Evolutionary conservation across 331 rosid genomes (phyloP), one percentile per base, ranked within the genome.

Genomic region (Pyracantha coccinea): DNA sequence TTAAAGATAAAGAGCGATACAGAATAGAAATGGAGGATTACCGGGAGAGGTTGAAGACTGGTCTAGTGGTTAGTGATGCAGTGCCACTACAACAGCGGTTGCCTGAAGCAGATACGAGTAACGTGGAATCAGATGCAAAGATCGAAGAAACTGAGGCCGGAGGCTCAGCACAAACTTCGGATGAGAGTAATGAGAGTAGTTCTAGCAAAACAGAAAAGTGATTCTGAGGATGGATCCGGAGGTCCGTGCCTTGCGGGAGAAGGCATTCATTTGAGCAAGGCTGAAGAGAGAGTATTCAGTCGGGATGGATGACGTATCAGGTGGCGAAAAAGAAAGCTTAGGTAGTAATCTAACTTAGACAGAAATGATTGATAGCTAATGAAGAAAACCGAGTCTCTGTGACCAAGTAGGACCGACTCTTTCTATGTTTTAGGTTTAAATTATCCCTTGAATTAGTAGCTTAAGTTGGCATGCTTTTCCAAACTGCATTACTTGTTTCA

Each of bases 1-100:
- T 86, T 52, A 86, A 86, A 83, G 99, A 95, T 72, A 95, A 92
- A 76, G 97, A 90, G 72, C 84, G 99, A 74, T 95, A 95, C 80
- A 62, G 71, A 75, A 63, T 76, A 13, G 97, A 95, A 77, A 95
- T 95, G 99, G 97, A 90, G 83, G 79, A 83, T 63, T 95, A 95
- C 79, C 80, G 89, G 19, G 91, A 86, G 87, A 86, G 83, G 71
- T 63, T 69, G 75, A 90, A 80, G 76, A 75, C 75, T 20, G 92
- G 86, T n/a, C 91, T 77, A 64, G 77, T 88, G 11, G 81, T 92
- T 71, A 89, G 89, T 31, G 87, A 94, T 63, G 97, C 92, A 2
- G 83, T 88, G 64, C 99, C 97, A 4, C 85, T 90, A 27, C 97
- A 79, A 35, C 97, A 89, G 63, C 82, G 88, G 58, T 85, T 81